These are phyloP conservation scores for Neoconidiobolus thromboides DNA, from an alignment of 371 early-diverging fungal genomes.

Conservation along the genomic window DNA sequence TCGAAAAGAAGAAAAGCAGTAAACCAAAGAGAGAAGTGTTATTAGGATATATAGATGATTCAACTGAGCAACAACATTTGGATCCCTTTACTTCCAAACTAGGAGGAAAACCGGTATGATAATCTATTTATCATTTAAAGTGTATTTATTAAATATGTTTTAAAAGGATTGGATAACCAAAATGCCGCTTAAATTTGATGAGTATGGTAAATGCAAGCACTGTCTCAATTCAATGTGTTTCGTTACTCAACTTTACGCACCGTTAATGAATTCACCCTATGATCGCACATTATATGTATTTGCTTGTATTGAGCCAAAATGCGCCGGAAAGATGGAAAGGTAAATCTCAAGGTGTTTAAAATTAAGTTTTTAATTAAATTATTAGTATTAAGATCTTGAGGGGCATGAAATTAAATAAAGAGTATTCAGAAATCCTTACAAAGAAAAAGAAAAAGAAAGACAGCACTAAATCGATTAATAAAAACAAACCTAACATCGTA, in stretches of 20 bases:
- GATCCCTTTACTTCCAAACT: not conserved
- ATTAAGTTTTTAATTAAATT: not conserved
- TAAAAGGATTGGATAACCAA: not conserved
- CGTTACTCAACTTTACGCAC: not conserved
- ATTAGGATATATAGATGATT: not conserved
- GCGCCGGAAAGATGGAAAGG: not conserved
- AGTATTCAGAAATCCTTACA: not conserved
- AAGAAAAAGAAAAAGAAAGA: not conserved
- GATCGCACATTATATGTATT: not conserved
- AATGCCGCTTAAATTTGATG: not conserved
- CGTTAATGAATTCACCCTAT: not conserved
- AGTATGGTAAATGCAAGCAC: not conserved
- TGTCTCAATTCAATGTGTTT: not conserved
- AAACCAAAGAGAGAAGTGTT: not conserved
- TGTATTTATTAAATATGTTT: not conserved
- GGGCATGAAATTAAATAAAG: not conserved
- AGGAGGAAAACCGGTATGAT: not conserved
- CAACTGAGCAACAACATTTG: not conserved
- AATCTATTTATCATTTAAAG: not conserved
- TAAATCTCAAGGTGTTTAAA: not conserved
- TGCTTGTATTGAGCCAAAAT: not conserved
- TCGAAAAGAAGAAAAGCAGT: no score
- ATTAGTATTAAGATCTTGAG: not conserved
- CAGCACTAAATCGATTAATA: not conserved
- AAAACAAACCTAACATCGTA: not conserved